These are phyloP conservation scores for Fraxinus velutina DNA, from an alignment of 305 asterid genomes.

Conservation along the genomic window DNA sequence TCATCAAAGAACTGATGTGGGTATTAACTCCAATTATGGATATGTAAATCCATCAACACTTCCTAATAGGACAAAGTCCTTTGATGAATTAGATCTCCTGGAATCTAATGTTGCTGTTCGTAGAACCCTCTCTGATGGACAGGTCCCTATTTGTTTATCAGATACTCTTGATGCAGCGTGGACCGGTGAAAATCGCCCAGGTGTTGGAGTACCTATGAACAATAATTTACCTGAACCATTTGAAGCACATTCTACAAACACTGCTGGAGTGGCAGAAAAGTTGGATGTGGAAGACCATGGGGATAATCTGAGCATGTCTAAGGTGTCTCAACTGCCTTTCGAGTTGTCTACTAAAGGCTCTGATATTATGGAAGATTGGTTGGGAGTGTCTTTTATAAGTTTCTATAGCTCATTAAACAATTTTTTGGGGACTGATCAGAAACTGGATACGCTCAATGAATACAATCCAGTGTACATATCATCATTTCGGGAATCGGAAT, in stretches of 20 bases:
- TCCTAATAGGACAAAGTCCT: slow-evolving; percentile 33
- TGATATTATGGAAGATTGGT: slow-evolving; percentile 67
- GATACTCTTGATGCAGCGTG: slow-evolving; percentile 88
- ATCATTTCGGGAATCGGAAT: slow-evolving; percentile 61
- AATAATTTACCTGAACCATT: slow-evolving; percentile 36
- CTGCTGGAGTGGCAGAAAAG: slow-evolving; percentile 38
- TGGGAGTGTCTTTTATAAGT: slow-evolving; percentile 65
- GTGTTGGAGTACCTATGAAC: slow-evolving; percentile 35
- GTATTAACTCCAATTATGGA: slow-evolving; percentile 26
- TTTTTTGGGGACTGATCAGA: slow-evolving; percentile 47
- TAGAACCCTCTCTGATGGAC: slow-evolving; percentile 65
- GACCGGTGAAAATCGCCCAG: slow-evolving; percentile 68
- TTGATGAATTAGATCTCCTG: slow-evolving; percentile 37
- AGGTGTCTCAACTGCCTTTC: slow-evolving; percentile 40
- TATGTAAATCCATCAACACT: slow-evolving; percentile 28
- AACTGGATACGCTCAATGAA: slow-evolving; percentile 55
- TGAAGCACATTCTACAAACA: slow-evolving; percentile 38
- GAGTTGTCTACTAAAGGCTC: slow-evolving; percentile 42
- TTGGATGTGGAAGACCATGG: slow-evolving; percentile 46
- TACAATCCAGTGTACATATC: slow-evolving; percentile 69
- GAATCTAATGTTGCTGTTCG: slow-evolving; percentile 39
- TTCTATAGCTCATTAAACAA: slow-evolving; percentile 62
- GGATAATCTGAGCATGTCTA: slow-evolving; percentile 39
- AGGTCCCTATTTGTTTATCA: slow-evolving; percentile 62
- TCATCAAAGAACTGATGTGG: slow-evolving; percentile 31